phyloP scores from a whole-genome alignment of 2,329 filamentous ascomycete genomes.

The Pseudogymnoascus sp. region DNA sequence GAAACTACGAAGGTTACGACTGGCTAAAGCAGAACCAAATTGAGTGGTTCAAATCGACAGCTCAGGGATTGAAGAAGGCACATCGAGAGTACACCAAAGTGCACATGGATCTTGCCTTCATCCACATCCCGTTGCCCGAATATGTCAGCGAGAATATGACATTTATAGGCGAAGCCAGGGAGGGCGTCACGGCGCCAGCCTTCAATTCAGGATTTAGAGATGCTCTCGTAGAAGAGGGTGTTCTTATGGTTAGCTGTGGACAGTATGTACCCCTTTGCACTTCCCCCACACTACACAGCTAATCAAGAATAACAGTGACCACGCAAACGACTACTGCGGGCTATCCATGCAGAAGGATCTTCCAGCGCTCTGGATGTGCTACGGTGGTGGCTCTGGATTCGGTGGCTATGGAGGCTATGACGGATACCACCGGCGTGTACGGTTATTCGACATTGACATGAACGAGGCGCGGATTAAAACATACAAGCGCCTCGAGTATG shows the following conservation, averaged over 20 bases:
- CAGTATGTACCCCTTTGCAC: constrained; percentile 52
- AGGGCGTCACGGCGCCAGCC: constrained; percentile 75
- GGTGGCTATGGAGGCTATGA: constrained; percentile 92
- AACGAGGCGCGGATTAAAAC: constrained; percentile 82
- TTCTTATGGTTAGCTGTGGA: constrained; percentile 82
- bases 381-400: constrained; percentile 83
- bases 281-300: constrained; percentile 17
- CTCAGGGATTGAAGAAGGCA: constrained; percentile 62
- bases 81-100: constrained; percentile 82
- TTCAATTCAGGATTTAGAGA: constrained; percentile 93
- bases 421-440: constrained; percentile 71
- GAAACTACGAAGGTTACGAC: constrained; percentile 84
- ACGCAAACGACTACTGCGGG: constrained; percentile 94
- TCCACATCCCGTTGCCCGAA: constrained; percentile 93
- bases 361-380: constrained; percentile 95
- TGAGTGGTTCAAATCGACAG: constrained; percentile 82
- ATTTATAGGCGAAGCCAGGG: constrained; percentile 52
- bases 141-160: constrained; percentile 57
- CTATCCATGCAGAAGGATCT: constrained; percentile 39
- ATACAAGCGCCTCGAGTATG: constrained; percentile 80
- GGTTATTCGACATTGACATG: constrained; percentile 89
- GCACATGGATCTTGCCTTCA: constrained; percentile 93
- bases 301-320: constrained; percentile 51
- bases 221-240: constrained; percentile 74
- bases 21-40: constrained; percentile 95